Percentiles rank a stretch among this genome's conserved stretches.
Conservation (phyloP, 495 filamentous ascomycete genomes). For the Trichoderma gamsii region DNA sequence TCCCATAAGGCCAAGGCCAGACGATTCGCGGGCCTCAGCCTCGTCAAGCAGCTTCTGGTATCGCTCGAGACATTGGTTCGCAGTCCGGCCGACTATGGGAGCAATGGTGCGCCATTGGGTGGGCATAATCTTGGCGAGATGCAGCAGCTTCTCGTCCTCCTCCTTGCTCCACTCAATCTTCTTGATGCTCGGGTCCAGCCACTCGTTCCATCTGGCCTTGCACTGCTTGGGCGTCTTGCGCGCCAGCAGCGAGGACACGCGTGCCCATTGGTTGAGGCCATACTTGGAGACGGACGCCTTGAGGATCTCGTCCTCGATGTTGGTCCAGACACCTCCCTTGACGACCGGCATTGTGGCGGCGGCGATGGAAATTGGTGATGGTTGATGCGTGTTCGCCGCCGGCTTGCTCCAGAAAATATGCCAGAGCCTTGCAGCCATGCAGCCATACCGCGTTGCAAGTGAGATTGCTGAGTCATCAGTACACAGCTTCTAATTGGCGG, state of each 20-base stretch:
- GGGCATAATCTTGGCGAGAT: conserved; percentile 96
- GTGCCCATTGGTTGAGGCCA: conserved; percentile 97
- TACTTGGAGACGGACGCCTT: conserved; percentile 95
- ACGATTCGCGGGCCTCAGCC: conserved; percentile 79
- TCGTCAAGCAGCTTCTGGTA: conserved; percentile 97
- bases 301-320: conserved; percentile 84
- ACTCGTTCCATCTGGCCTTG: conserved; percentile 97
- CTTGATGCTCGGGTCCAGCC: conserved; percentile 93
- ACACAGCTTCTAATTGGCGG: background rate
- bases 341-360: conserved; percentile 78
- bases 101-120: conserved; percentile 99
- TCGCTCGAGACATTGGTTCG: conserved; percentile 91
- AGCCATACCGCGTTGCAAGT: background rate
- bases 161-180: conserved; percentile 99
- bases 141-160: conserved; percentile 95
- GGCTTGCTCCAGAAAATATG: conserved; percentile 1
- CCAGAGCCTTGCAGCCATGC: background rate
- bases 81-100: conserved; percentile 90
- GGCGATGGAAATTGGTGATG: background rate
- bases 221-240: conserved; percentile 98
- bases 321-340: conserved; percentile 93
- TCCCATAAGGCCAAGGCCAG: conserved; percentile 77
- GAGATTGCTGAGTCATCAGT: background rate
- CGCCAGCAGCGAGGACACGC: conserved; percentile 92
- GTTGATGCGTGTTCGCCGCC: background rate